These are phyloP conservation scores for Tilletia horrida DNA, from an alignment of 1,284 basidiomycete genomes.

Conservation along the genomic window DNA sequence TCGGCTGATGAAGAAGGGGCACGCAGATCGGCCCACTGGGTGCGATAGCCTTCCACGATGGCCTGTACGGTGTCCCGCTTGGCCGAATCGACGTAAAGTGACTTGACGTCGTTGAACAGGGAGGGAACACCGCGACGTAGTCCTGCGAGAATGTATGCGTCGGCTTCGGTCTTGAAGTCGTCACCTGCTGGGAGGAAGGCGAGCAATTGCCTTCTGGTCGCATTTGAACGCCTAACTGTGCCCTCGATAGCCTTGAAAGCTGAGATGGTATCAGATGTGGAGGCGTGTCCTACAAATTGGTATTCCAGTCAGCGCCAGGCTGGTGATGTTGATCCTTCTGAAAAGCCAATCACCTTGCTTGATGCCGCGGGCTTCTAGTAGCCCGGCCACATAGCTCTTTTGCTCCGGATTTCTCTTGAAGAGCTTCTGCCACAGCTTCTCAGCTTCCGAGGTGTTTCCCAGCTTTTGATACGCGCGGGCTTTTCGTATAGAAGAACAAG, in stretches of 20 bases:
- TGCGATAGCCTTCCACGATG: constrained; percentile 59
- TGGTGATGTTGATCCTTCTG: neutral
- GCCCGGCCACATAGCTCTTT: constrained; percentile 74
- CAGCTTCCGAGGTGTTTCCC: constrained; percentile 66
- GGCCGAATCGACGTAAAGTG: constrained; percentile 67
- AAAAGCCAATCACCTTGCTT: constrained; percentile 62
- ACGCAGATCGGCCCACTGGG: constrained; percentile 30
- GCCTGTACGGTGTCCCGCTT: constrained; percentile 71
- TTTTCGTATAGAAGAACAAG: too few species aligned
- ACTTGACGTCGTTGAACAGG: constrained; percentile 87
- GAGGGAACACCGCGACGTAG: constrained; percentile 87
- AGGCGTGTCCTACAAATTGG: neutral
- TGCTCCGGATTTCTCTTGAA: constrained; percentile 83
- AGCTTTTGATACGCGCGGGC: constrained; percentile 59
- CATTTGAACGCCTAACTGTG: constrained; percentile 1
- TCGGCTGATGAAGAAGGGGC: neutral
- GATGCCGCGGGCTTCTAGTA: constrained; percentile 67
- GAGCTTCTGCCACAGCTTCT: constrained; percentile 72
- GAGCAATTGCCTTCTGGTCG: neutral
- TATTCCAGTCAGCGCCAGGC: neutral
- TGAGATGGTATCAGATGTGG: neutral
- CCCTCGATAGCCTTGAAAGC: constrained; percentile 2
- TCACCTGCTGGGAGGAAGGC: constrained; percentile 25
- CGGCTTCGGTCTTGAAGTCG: constrained; percentile 69
- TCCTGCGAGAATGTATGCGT: constrained; percentile 69